Conservation (phyloP, 768 basidiomycete species). For the Gymnopilus dilepis region DNA sequence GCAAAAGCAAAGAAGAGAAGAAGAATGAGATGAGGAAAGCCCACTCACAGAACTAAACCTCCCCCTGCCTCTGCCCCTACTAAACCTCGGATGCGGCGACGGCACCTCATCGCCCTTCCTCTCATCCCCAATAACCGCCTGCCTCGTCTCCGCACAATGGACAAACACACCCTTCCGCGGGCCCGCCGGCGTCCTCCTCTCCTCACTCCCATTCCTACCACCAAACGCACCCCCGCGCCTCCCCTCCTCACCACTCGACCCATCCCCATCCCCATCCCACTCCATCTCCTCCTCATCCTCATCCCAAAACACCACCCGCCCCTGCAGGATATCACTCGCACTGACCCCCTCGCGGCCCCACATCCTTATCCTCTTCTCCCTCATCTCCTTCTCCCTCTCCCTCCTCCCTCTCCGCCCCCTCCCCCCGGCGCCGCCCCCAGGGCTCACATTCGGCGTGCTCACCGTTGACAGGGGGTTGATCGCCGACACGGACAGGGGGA, state of each 20-base stretch:
- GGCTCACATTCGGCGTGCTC: constrained; percentile 55
- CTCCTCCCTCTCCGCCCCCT: background rate
- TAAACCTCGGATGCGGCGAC: constrained; percentile 55
- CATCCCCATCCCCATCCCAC: constrained; percentile 16
- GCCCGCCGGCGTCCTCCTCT: constrained; percentile 31
- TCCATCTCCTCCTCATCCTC: constrained; percentile 45
- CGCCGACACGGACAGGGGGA: constrained; percentile 64
- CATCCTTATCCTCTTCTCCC: constrained; percentile 5
- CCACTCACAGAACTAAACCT: constrained; percentile 33
- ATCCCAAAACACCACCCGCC: constrained; percentile 56
- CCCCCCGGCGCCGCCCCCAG: constrained; percentile 26
- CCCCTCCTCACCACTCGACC: background rate
- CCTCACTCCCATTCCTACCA: background rate
- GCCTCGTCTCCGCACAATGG: constrained; percentile 37
- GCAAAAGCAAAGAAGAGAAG: background rate
- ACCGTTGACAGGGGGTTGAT: constrained; percentile 82
- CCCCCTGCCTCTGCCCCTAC: constrained; percentile 30
- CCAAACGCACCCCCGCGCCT: constrained; percentile 1
- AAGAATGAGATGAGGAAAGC: constrained; percentile 15
- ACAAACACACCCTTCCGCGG: constrained; percentile 49
- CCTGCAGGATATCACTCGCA: constrained; percentile 73
- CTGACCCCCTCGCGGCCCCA: constrained; percentile 40
- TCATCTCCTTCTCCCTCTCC: constrained; percentile 7
- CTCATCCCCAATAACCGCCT: constrained; percentile 52
- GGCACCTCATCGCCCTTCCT: constrained; percentile 44